Conservation (phyloP, 2,329 filamentous ascomycete species). For the Diplodia corticola region DNA sequence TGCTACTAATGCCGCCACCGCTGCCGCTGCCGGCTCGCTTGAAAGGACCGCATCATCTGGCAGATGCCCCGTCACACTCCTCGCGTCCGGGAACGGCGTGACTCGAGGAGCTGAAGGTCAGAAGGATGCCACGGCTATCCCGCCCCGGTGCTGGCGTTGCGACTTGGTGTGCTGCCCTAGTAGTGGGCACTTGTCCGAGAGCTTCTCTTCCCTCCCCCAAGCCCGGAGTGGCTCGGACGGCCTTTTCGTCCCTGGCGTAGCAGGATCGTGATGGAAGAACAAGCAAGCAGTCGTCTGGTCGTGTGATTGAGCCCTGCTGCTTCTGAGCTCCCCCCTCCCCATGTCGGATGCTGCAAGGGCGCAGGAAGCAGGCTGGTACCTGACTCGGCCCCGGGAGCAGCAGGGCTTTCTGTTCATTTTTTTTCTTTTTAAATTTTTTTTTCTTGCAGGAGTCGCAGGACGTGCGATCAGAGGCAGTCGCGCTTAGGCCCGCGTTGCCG, state of each 20-base stretch:
- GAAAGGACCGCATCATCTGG: not conserved
- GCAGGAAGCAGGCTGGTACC: not conserved
- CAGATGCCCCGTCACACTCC: too few relatives aligned
- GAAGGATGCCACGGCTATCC: not conserved
- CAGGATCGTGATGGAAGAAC: not conserved
- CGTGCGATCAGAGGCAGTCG: not conserved
- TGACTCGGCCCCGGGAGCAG: not conserved
- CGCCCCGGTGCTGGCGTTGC: not conserved
- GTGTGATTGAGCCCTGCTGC: not conserved
- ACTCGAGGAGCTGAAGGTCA: not conserved
- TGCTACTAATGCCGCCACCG: not conserved
- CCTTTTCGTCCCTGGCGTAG: not conserved
- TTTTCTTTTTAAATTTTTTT: not conserved
- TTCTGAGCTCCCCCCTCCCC: not conserved
- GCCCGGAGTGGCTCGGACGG: not conserved
- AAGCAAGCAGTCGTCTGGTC: constrained; percentile 1
- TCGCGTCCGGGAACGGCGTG: not conserved
- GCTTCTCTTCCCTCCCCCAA: not conserved
- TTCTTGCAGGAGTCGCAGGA: not conserved
- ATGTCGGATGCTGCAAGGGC: constrained; percentile 8
- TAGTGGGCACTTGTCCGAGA: not conserved
- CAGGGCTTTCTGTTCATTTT: not conserved
- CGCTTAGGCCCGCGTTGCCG: not conserved
- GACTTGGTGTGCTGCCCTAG: not conserved
- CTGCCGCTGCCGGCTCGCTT: not conserved